Percentiles rank a stretch among this genome's conserved stretches.
phyloP scores from a whole-genome alignment of 73 alveolate genomes.

The Tetrahymena borealis region DNA sequence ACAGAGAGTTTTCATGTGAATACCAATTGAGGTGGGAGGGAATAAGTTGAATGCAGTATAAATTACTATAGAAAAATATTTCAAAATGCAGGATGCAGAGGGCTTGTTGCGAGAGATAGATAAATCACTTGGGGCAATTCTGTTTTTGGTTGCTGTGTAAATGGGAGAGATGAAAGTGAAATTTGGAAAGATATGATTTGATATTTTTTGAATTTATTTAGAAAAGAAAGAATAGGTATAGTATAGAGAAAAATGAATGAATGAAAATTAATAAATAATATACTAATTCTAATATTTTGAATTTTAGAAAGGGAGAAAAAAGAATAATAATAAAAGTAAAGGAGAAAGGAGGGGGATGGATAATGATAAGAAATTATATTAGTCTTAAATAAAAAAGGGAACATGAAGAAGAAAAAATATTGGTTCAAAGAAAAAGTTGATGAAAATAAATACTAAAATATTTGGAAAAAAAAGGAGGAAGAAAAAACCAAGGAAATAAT shows the following conservation, averaged over 20 bases:
- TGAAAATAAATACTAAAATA: neutral
- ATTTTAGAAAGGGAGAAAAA: neutral
- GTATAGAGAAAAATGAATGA: neutral
- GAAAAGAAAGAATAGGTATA: neutral
- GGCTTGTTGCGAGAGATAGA: no score
- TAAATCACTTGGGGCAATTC: no score
- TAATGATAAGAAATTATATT: neutral
- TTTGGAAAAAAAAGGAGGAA: neutral
- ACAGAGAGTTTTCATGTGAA: no score
- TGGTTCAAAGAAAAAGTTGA: neutral
- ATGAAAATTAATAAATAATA: neutral
- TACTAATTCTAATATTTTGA: neutral
- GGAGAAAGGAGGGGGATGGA: conserved; percentile 3
- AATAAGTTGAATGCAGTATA: no score
- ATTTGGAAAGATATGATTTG: neutral
- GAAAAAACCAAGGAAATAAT: neutral
- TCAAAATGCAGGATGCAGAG: no score
- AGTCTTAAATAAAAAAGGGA: neutral
- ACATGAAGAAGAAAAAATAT: neutral
- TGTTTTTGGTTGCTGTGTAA: no score
- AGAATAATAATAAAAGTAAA: neutral
- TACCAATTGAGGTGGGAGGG: no score
- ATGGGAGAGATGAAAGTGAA: no score
- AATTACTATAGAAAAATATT: no score
- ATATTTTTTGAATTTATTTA: neutral